Conservation (phyloP, 2,329 filamentous ascomycete species). For the Aurifilum marmelostoma region DNA sequence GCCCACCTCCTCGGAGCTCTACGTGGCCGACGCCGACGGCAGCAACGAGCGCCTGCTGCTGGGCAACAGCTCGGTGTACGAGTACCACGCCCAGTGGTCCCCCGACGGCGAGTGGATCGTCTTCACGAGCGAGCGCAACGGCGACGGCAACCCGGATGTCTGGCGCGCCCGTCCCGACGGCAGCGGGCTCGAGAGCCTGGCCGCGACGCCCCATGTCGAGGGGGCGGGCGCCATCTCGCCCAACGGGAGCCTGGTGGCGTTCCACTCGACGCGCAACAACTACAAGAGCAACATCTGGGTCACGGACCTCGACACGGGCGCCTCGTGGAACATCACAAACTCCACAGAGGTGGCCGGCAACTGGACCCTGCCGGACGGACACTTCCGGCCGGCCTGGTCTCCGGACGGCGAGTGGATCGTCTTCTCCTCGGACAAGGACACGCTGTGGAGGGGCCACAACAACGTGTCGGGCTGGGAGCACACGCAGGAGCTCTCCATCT, state of each 20-base stretch:
- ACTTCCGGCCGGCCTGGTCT: constrained; percentile 45
- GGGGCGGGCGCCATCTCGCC: constrained; percentile 43
- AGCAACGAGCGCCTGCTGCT: constrained; percentile 42
- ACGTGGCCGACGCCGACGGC: constrained; percentile 44
- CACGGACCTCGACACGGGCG: constrained; percentile 40
- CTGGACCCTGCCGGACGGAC: constrained; percentile 37
- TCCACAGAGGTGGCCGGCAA: constrained; percentile 35
- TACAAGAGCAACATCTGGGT: constrained; percentile 47
- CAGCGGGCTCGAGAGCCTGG: constrained; percentile 39
- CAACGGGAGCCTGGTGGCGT: constrained; percentile 42
- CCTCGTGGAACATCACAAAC: constrained; percentile 41
- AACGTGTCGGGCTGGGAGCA: constrained; percentile 46
- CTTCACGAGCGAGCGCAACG: constrained; percentile 47
- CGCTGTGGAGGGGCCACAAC: constrained; percentile 45
- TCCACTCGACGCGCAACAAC: constrained; percentile 42
- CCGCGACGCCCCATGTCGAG: constrained; percentile 41
- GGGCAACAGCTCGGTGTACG: constrained; percentile 36
- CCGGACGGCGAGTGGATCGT: constrained; percentile 46
- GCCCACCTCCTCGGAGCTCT: constrained; percentile 29
- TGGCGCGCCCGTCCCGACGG: constrained; percentile 44
- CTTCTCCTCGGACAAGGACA: constrained; percentile 46
- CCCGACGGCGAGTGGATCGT: constrained; percentile 45
- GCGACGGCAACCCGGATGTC: constrained; percentile 46
- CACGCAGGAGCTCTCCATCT: constrained; percentile 44
- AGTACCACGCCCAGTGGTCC: constrained; percentile 45